A percentile compares a stretch with the other conserved stretches of the same genome.
phyloP scores from a whole-genome alignment of 2,329 filamentous ascomycete genomes.

The Ceratocystis destructans region DNA sequence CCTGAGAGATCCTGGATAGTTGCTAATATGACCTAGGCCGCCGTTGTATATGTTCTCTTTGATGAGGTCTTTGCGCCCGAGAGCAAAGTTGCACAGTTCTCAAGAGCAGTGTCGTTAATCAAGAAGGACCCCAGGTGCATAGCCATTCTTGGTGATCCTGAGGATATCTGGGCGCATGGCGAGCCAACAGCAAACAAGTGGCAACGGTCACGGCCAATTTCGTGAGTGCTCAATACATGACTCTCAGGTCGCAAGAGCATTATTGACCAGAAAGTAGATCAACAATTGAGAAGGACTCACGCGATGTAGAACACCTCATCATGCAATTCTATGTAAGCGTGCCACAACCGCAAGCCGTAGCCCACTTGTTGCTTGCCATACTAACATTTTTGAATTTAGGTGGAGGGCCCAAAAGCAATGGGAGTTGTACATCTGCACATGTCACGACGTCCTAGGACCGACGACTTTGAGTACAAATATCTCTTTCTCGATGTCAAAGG shows the following conservation, averaged over 20 bases:
- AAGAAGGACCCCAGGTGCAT: slow-evolving; percentile 57
- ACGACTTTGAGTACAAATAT: slow-evolving; percentile 64
- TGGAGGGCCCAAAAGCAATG: slow-evolving; percentile 60
- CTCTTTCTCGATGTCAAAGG: slow-evolving; percentile 70
- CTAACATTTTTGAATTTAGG: slow-evolving; percentile 31
- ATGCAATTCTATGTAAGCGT: slow-evolving; percentile 68
- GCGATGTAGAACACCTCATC: slow-evolving; percentile 47
- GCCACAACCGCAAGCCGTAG: too few species aligned
- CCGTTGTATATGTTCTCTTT: slow-evolving; percentile 67
- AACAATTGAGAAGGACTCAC: slow-evolving; percentile 15
- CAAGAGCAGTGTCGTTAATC: slow-evolving; percentile 68
- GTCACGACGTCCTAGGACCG: slow-evolving; percentile 49
- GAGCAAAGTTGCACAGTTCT: slow-evolving; percentile 79
- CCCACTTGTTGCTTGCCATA: neutral
- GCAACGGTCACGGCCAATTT: slow-evolving; percentile 51
- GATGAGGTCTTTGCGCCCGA: slow-evolving; percentile 71
- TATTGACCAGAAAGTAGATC: slow-evolving; percentile 13
- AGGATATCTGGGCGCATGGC: slow-evolving; percentile 67
- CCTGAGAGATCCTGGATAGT: neutral
- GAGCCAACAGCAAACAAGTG: slow-evolving; percentile 72
- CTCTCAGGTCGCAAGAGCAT: neutral
- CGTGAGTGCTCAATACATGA: slow-evolving; percentile 29
- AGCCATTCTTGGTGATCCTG: slow-evolving; percentile 58
- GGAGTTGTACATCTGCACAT: slow-evolving; percentile 70
- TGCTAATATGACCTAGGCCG: slow-evolving; percentile 38